Evolutionary conservation across 495 filamentous ascomycete genomes (phyloP), one percentile per base, ranked within the genome.

Genomic region (Melanomma pulvis-pyrius): DNA sequence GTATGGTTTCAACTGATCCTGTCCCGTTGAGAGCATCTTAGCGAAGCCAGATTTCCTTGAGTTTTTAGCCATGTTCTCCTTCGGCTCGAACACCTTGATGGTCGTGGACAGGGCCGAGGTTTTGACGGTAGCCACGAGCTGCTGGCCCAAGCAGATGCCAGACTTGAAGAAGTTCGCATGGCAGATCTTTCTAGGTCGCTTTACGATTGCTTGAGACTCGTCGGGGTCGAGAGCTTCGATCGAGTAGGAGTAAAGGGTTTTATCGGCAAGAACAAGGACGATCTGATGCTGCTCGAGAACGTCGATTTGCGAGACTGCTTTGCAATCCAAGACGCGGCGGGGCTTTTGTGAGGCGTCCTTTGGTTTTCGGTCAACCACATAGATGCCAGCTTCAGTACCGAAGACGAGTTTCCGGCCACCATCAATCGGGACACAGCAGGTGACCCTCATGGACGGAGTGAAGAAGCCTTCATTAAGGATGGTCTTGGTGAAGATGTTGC

Each of bases 101-200:
- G 93, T 97, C 9, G 90, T 94, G 44, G 90, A 93, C 26, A 97
- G 82, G 7, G 92, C 89, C 7, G 88, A 90, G 48, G 89, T 92
- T 80, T 96, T 97, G 66, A 97, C 94, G 63, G 90, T 92, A 76
- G 92, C 97, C 21, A 99, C 93, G 39, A 98, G 82, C 74, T 98
- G 96, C 52, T 93, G 86, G 53, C 96, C 93, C 24, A 96, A 84
- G 74, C 94, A 97, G 69, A 97, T 93, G 25, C 96, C 96, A 49
- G 91, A 88, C 76, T 93, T 96, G 87, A 99, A 98, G 79, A 97
- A 98, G 78, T 93, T 97, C 75, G 92, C 93, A 78, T 96, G 92
- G 65, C 90, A 92, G 71, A 99, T 97, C 81, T 97, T 97, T 82
- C 93, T 96, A n/a, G 92, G 90, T 21, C 92, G 82, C 74, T 96